A percentile compares a stretch with the other conserved stretches of the same genome.
phyloP scores from a whole-genome alignment of 148 eudicot species.

The Simmondsia chinensis region DNA sequence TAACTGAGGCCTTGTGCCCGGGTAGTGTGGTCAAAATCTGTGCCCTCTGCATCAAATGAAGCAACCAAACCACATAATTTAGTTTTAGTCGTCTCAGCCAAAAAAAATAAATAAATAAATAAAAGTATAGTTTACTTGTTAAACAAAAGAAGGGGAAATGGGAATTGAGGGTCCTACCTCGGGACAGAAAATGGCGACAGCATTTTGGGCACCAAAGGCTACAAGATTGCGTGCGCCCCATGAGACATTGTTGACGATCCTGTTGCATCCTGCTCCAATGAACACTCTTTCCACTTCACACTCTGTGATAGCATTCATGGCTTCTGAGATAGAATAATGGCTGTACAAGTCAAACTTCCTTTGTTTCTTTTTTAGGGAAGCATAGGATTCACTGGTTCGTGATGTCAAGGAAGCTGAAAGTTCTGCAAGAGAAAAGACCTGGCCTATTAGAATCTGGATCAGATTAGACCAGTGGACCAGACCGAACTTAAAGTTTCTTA shows the following conservation, averaged over 20 bases:
- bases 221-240: constrained; percentile 81
- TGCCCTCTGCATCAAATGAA: constrained; percentile 36
- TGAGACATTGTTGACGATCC: constrained; percentile 84
- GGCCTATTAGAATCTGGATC: too few relatives aligned
- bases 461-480: too few relatives aligned
- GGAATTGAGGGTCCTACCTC: constrained; percentile 30
- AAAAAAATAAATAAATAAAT: not conserved
- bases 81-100: too few relatives aligned
- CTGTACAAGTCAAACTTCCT: too few relatives aligned
- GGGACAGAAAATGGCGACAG: constrained; percentile 84
- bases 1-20: constrained; percentile 78
- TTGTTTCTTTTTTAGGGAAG: too few relatives aligned
- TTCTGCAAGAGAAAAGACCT: too few relatives aligned
- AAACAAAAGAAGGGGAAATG: not conserved
- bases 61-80: not conserved
- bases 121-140: not conserved
- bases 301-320: not conserved
- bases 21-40: constrained; percentile 79
- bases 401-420: too few relatives aligned
- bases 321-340: not conserved
- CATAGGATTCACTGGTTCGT: too few relatives aligned
- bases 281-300: constrained; percentile 49
- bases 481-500: too few relatives aligned
- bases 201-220: constrained; percentile 82
- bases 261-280: constrained; percentile 90